Evolutionary conservation across 805 yeast genomes (phyloP).

Genomic region (Ogataea glucozyma): DNA sequence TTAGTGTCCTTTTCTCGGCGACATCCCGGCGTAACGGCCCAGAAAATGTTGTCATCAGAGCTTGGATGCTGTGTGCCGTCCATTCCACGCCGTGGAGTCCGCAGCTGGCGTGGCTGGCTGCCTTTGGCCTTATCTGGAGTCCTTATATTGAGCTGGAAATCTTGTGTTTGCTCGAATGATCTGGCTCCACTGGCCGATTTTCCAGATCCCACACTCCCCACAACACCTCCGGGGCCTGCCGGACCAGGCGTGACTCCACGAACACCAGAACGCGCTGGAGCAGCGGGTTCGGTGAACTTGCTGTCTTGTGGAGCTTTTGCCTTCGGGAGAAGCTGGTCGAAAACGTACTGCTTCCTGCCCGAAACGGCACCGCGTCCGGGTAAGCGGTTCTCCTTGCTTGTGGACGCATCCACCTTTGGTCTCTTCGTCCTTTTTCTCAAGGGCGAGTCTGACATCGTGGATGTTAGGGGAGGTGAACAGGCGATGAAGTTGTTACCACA

Average conservation of each 20-base stretch:
- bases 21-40: slow-evolving; percentile 44
- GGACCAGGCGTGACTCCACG: too few relatives aligned
- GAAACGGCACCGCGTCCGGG: slow-evolving; percentile 3
- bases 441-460: slow-evolving; percentile 10
- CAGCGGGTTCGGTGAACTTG: slow-evolving; percentile 11
- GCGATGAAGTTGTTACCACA: background rate
- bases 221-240: too few relatives aligned
- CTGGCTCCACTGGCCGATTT: too few relatives aligned
- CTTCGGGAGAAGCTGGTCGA: slow-evolving; percentile 10
- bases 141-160: slow-evolving; percentile 21
- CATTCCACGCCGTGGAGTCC: slow-evolving; percentile 10
- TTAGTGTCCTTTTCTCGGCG: slow-evolving; percentile 17
- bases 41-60: slow-evolving; percentile 39
- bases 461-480: background rate
- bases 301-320: slow-evolving; percentile 1
- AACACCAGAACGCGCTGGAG: slow-evolving; percentile 6
- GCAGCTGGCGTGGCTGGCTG: background rate
- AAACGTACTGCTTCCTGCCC: slow-evolving; percentile 14
- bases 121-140: slow-evolving; percentile 23
- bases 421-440: slow-evolving; percentile 11
- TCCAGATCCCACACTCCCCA: slow-evolving; percentile 7
- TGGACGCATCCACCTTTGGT: background rate
- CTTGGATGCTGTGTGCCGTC: slow-evolving; percentile 28
- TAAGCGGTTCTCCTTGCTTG: slow-evolving; percentile 12
- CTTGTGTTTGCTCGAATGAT: slow-evolving; percentile 21